Percentiles rank a stretch among this genome's conserved stretches.
phyloP scores from a whole-genome alignment of 768 basidiomycete species.

The Coprinellus micaceus region DNA sequence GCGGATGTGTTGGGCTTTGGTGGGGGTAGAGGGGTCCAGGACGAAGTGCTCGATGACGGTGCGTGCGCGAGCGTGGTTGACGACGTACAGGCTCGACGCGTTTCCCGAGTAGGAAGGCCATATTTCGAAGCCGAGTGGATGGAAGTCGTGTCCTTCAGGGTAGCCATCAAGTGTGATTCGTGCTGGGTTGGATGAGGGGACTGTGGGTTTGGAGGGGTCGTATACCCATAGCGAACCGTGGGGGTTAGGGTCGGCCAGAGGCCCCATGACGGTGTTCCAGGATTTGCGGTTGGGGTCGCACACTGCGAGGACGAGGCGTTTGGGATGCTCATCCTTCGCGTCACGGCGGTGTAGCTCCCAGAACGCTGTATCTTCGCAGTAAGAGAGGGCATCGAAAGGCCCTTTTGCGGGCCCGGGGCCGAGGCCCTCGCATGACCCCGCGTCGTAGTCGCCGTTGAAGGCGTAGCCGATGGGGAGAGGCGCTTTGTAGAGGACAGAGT shows the following conservation, averaged over 20 bases:
- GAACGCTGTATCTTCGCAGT: constrained; percentile 63
- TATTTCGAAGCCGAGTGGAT: constrained; percentile 64
- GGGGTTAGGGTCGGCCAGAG: constrained; percentile 53
- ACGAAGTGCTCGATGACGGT: constrained; percentile 69
- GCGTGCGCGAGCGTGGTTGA: constrained; percentile 62
- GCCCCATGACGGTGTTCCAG: constrained; percentile 82
- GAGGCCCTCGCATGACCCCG: constrained; percentile 40
- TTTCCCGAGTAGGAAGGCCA: constrained; percentile 48
- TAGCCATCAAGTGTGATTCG: constrained; percentile 48
- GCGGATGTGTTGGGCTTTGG: constrained; percentile 49
- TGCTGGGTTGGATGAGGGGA: constrained; percentile 14
- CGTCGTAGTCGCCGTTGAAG: constrained; percentile 42
- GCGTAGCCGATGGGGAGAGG: constrained; percentile 50
- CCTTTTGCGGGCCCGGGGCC: constrained; percentile 20
- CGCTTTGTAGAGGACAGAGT: constrained; percentile 40
- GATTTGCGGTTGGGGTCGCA: constrained; percentile 54
- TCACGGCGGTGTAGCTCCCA: constrained; percentile 66
- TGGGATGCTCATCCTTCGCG: too few relatives aligned
- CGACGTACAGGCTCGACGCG: constrained; percentile 55
- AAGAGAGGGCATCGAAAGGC: constrained; percentile 36
- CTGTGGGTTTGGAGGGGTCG: constrained; percentile 12
- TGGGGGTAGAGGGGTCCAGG: constrained; percentile 41
- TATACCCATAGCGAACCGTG: constrained; percentile 64
- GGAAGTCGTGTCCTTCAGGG: constrained; percentile 59
- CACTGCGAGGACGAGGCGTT: constrained; percentile 36